phyloP scores from a whole-genome alignment of 2,329 filamentous ascomycete species.

The Ophiostoma australiae region DNA sequence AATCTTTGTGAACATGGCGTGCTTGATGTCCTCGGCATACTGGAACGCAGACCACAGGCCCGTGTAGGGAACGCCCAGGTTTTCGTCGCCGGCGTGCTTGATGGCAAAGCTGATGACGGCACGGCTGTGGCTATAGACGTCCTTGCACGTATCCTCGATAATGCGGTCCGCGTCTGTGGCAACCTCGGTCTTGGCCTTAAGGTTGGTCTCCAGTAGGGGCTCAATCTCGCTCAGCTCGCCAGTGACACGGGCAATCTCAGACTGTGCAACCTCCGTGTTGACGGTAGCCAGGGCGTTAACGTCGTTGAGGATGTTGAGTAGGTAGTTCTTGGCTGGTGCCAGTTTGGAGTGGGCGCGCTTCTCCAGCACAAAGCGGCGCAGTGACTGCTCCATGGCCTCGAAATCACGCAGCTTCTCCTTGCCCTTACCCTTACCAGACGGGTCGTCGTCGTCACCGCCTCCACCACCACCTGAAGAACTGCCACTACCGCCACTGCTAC shows the following conservation, averaged over 20 bases:
- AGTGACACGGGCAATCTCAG: slow-evolving; percentile 77
- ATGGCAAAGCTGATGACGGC: slow-evolving; percentile 72
- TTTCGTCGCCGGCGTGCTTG: slow-evolving; percentile 64
- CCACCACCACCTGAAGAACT: slow-evolving; percentile 51
- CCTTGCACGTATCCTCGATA: slow-evolving; percentile 78
- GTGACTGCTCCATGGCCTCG: slow-evolving; percentile 77
- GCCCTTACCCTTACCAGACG: slow-evolving; percentile 77
- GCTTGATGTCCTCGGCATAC: slow-evolving; percentile 88
- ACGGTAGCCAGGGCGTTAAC: slow-evolving; percentile 76
- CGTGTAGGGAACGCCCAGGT: slow-evolving; percentile 80
- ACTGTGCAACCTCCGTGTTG: slow-evolving; percentile 80
- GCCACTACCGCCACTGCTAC: slow-evolving; percentile 51
- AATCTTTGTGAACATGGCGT: slow-evolving; percentile 86
- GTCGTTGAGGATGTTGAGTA: slow-evolving; percentile 88
- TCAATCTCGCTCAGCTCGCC: slow-evolving; percentile 77
- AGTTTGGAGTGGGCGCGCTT: slow-evolving; percentile 94
- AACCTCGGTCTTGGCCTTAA: slow-evolving; percentile 72
- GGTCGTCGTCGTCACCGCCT: slow-evolving; percentile 54
- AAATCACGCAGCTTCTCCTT: slow-evolving; percentile 87
- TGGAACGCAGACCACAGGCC: slow-evolving; percentile 80
- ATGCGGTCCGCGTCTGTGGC: slow-evolving; percentile 74
- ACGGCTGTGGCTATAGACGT: slow-evolving; percentile 80
- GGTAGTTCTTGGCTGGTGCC: slow-evolving; percentile 89
- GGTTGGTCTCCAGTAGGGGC: slow-evolving; percentile 77
- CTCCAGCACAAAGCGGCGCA: slow-evolving; percentile 89